phyloP scores from a whole-genome alignment of 1,139 yeast genomes.

The Candida buenavistaensis region DNA sequence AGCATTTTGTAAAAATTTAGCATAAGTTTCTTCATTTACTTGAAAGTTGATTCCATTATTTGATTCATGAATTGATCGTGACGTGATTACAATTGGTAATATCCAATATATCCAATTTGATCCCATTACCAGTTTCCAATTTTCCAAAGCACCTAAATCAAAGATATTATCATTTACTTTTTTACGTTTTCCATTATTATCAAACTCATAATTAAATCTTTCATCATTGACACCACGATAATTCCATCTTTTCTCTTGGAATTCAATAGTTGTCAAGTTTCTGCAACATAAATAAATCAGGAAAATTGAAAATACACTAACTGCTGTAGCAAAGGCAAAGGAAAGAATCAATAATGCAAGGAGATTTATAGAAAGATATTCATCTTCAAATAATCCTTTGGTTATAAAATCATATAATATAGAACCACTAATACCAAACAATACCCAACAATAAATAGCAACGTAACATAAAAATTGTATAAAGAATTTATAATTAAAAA shows the following conservation, averaged over 20 bases:
- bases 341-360: conserved; percentile 61
- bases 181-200: conserved; percentile 29
- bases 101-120: conserved; percentile 62
- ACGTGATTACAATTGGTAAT: conserved; percentile 53
- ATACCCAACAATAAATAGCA: conserved; percentile 44
- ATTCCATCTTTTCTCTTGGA: conserved; percentile 52
- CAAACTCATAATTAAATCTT: conserved; percentile 37
- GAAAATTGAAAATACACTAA: conserved; percentile 58
- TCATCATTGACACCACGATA: conserved; percentile 37
- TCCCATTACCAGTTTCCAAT: conserved; percentile 80
- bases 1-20: conserved; percentile 41
- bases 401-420: conserved; percentile 54
- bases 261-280: conserved; percentile 83
- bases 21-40: conserved; percentile 44
- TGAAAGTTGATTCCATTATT: conserved; percentile 54
- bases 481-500: conserved; percentile 71
- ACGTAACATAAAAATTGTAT: conserved; percentile 70
- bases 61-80: conserved; percentile 21
- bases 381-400: conserved; percentile 35
- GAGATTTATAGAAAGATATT: conserved; percentile 57
- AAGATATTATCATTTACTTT: conserved; percentile 61
- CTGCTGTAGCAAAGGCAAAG: conserved; percentile 62
- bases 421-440: conserved; percentile 38
- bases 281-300: conserved; percentile 57
- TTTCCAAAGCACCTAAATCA: conserved; percentile 63